phyloP scores from a whole-genome alignment of 2,329 filamentous ascomycete genomes.

The Phaeosphaeriaceae sp. region DNA sequence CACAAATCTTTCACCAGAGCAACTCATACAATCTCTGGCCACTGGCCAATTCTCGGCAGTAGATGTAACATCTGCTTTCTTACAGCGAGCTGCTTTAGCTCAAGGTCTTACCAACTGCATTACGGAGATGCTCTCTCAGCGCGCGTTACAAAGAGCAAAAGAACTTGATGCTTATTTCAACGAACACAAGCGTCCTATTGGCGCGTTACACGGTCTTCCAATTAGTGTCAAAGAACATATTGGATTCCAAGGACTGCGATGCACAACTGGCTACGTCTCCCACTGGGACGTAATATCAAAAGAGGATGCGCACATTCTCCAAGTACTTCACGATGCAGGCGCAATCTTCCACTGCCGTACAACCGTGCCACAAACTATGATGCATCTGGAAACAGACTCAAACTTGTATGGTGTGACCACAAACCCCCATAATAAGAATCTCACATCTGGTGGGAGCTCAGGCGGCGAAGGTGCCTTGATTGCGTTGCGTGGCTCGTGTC shows the following conservation, averaged over 20 bases:
- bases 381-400: constrained; percentile 60
- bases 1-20: constrained; percentile 26
- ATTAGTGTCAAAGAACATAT: constrained; percentile 61
- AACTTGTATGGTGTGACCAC: constrained; percentile 61
- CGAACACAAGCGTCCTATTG: constrained; percentile 47
- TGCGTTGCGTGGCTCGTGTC: constrained; percentile 58
- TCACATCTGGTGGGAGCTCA: constrained; percentile 61
- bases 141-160: constrained; percentile 48
- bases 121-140: constrained; percentile 41
- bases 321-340: constrained; percentile 57
- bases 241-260: constrained; percentile 55
- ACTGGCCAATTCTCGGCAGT: constrained; percentile 29
- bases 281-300: constrained; percentile 56
- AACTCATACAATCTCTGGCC: constrained; percentile 23
- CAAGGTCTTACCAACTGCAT: constrained; percentile 35
- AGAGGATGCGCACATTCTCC: constrained; percentile 57
- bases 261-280: constrained; percentile 58
- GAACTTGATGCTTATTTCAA: constrained; percentile 51
- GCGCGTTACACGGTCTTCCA: constrained; percentile 59
- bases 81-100: constrained; percentile 33
- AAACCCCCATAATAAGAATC: constrained; percentile 60
- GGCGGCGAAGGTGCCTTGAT: constrained; percentile 65
- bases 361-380: constrained; percentile 60
- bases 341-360: constrained; percentile 61
- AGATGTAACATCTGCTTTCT: constrained; percentile 32